These are phyloP conservation scores for Chaetomium globosum DNA, from an alignment of 2,329 filamentous ascomycete species.

Conservation along the genomic window DNA sequence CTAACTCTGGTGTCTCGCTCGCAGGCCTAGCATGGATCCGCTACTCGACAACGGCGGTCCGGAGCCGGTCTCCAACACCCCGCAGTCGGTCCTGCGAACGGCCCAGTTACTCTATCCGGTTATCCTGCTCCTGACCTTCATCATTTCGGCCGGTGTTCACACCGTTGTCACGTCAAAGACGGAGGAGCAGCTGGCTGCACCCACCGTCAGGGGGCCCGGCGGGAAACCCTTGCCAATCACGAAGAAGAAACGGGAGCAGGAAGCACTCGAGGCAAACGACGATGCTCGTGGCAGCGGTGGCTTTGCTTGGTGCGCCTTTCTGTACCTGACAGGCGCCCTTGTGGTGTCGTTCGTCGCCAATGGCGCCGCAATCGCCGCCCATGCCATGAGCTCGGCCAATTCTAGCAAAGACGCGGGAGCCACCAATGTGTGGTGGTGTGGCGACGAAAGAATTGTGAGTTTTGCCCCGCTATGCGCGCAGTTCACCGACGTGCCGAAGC, in stretches of 20 bases:
- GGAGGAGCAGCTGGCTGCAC: constrained; percentile 51
- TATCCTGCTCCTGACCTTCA: constrained; percentile 56
- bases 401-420: constrained; percentile 50
- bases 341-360: constrained; percentile 76
- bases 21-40: constrained; percentile 37
- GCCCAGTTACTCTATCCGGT: constrained; percentile 57
- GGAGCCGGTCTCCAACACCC: constrained; percentile 29
- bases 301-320: constrained; percentile 71
- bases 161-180: constrained; percentile 56
- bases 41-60: constrained; percentile 20
- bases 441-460: constrained; percentile 53
- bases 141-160: constrained; percentile 55
- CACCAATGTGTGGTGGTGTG: constrained; percentile 74
- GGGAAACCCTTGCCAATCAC: constrained; percentile 80
- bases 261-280: constrained; percentile 42
- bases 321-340: constrained; percentile 70
- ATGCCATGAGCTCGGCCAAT: constrained; percentile 65
- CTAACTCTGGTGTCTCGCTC: constrained; percentile 23
- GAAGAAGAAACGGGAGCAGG: constrained; percentile 50
- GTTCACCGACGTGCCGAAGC: constrained; percentile 1
- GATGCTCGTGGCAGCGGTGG: constrained; percentile 64
- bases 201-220: constrained; percentile 71
- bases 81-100: constrained; percentile 50
- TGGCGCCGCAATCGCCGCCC: constrained; percentile 70
- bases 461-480: constrained; percentile 1